Conservation (phyloP, 2,329 filamentous ascomycete genomes). For the Fusarium nygamai region DNA sequence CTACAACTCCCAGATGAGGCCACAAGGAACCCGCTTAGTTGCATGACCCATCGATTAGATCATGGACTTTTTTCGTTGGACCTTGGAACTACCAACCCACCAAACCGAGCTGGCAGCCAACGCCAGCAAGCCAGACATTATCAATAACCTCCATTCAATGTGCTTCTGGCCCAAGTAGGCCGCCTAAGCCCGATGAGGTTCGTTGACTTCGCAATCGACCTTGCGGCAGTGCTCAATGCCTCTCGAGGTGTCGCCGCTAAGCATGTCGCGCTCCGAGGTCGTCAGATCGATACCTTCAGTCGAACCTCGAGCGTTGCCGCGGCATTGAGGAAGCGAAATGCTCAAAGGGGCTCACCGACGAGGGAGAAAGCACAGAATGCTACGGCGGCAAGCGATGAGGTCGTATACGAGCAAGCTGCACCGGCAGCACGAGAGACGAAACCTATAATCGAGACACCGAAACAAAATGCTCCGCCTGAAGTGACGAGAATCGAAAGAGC, state of each 20-base stretch:
- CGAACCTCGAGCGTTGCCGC: constrained; percentile 57
- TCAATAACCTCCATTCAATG: constrained; percentile 34
- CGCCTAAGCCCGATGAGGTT: constrained; percentile 60
- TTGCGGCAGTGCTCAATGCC: constrained; percentile 75
- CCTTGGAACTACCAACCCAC: constrained; percentile 18
- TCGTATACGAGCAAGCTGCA: constrained; percentile 20
- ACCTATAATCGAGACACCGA: constrained; percentile 10
- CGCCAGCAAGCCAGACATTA: constrained; percentile 27
- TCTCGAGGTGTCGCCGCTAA: constrained; percentile 73
- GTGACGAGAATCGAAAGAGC: neutral
- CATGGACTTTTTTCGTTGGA: constrained; percentile 38
- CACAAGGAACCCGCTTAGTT: constrained; percentile 44
- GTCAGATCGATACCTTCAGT: constrained; percentile 63
- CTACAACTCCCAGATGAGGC: neutral
- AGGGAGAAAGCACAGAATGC: constrained; percentile 1
- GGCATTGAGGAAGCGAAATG: constrained; percentile 45
- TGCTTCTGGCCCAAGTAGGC: constrained; percentile 35
- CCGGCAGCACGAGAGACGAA: constrained; percentile 13
- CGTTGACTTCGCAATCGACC: constrained; percentile 74
- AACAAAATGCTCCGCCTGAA: constrained; percentile 11
- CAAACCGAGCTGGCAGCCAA: constrained; percentile 30
- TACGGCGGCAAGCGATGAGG: constrained; percentile 1
- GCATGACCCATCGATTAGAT: constrained; percentile 43
- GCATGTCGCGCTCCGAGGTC: constrained; percentile 66
- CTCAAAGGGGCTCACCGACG: constrained; percentile 1